Evolutionary conservation across 768 basidiomycete genomes (phyloP).

Genomic region (Chlorophyllum brunneum): DNA sequence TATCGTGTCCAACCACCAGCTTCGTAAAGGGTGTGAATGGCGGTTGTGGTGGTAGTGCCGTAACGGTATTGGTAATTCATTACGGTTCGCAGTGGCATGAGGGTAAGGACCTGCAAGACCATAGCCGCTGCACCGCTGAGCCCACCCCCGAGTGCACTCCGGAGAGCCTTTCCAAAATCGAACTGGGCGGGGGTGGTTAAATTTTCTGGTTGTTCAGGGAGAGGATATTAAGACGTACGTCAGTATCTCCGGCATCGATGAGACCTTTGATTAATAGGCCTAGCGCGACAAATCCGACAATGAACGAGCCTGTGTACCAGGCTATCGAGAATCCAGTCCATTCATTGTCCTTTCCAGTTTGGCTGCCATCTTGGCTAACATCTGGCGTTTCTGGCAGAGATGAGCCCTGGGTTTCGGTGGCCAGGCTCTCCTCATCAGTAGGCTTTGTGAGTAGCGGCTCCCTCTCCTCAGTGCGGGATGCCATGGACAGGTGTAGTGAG

Average conservation of each 20-base stretch:
- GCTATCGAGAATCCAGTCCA: not conserved
- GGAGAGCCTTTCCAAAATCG: constrained; percentile 72
- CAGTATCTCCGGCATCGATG: constrained; percentile 62
- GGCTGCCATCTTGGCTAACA: not conserved
- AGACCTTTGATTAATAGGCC: constrained; percentile 65
- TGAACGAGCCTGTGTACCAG: constrained; percentile 28
- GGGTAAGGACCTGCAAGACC: constrained; percentile 87
- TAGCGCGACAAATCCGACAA: constrained; percentile 35
- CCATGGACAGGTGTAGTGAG: constrained; percentile 7
- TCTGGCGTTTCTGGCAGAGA: not conserved
- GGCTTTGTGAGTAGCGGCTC: constrained; percentile 20
- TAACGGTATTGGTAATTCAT: constrained; percentile 98
- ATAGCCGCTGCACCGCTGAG: constrained; percentile 91
- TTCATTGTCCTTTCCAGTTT: not conserved
- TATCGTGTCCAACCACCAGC: constrained; percentile 83
- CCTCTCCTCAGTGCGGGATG: constrained; percentile 16
- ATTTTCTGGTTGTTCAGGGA: not conserved
- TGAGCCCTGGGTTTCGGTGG: not conserved
- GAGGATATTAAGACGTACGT: constrained; percentile 38
- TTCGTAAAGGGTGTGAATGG: constrained; percentile 61
- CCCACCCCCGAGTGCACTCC: constrained; percentile 84
- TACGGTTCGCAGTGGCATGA: constrained; percentile 94
- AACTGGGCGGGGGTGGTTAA: constrained; percentile 50
- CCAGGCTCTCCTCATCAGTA: constrained; percentile 9
- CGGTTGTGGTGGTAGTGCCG: constrained; percentile 69